These are phyloP conservation scores for Salinomyces thailandicus DNA, from an alignment of 2,329 filamentous ascomycete genomes.

Conservation along the genomic window DNA sequence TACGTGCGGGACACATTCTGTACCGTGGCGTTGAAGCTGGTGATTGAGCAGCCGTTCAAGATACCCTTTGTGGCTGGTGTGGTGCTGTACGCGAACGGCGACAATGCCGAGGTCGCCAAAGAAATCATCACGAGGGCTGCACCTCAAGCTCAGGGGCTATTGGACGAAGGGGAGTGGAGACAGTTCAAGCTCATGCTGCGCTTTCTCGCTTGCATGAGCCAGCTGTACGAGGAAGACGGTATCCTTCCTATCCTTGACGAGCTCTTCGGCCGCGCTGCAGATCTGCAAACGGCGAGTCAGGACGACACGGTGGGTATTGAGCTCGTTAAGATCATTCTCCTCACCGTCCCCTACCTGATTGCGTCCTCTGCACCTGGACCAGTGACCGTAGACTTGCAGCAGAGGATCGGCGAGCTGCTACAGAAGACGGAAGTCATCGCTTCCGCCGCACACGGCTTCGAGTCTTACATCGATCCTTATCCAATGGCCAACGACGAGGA, in stretches of 20 bases:
- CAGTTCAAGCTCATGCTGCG: slow-evolving; percentile 84
- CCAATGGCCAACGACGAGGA: slow-evolving; percentile 42
- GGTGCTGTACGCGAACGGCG: slow-evolving; percentile 65
- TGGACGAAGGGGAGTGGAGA: slow-evolving; percentile 71
- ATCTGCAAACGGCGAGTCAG: slow-evolving; percentile 82
- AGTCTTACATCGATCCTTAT: slow-evolving; percentile 79
- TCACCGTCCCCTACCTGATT: slow-evolving; percentile 87
- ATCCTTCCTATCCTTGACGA: slow-evolving; percentile 77
- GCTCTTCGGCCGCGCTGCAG: slow-evolving; percentile 82
- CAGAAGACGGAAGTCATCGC: slow-evolving; percentile 94
- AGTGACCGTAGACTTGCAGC: slow-evolving; percentile 50
- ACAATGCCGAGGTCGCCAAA: slow-evolving; percentile 63
- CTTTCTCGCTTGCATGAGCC: slow-evolving; percentile 78
- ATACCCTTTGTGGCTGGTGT: slow-evolving; percentile 88
- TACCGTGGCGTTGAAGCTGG: slow-evolving; percentile 64
- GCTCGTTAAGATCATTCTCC: slow-evolving; percentile 89
- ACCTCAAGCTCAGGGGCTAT: slow-evolving; percentile 52
- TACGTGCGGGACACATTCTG: slow-evolving; percentile 64
- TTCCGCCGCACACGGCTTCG: slow-evolving; percentile 73
- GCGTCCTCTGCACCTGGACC: slow-evolving; percentile 40
- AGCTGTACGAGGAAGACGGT: slow-evolving; percentile 70
- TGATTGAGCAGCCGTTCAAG: slow-evolving; percentile 88
- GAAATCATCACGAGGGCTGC: slow-evolving; percentile 58
- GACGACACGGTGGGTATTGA: slow-evolving; percentile 73
- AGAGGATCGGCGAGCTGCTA: slow-evolving; percentile 67